Evolutionary conservation across 768 basidiomycete genomes (phyloP), one percentile per base, ranked within the genome.

Genomic region (Trametopsis cervina): DNA sequence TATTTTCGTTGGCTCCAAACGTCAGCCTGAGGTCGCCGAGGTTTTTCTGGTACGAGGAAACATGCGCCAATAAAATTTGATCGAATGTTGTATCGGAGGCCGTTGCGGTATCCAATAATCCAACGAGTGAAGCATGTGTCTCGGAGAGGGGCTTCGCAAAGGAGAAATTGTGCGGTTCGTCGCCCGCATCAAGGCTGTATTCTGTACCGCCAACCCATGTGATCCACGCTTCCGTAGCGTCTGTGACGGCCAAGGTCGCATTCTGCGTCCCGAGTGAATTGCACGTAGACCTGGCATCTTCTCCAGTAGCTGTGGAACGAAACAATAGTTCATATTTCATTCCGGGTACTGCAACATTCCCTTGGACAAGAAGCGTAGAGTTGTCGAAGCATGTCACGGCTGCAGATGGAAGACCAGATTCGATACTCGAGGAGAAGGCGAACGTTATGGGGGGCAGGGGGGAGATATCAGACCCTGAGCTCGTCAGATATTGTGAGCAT

Each of bases 131-230:
- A 33, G 52, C 54, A 57, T 83, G 80, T n/a, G n/a, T n/a, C n/a
- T n/a, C n/a, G 27, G 85, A 83, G 51, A 86, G 80, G 0, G 69
- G 46, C 4, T 84, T 83, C 24, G 66, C 60, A 72, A 89, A 89
- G 2, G 83, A 74, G 57, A 80, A 88, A 37, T 66, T 61, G 57
- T 71, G 71, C 12, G 71, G 70, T 3, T 65, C 67, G 52, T 77
- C 72, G 24, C 85, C 85, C 0, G 83, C 78, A 52, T 75, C 62
- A 62, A 79, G 76, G 51, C 77, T 68, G 59, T 81, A 88, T 40
- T 86, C 73, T 13, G 86, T 88, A 23, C 73, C 83, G n/a, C 84
- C 85, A 15, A 80, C 76, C 83, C 84, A 87, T 5, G 77, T 75
- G 54, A 86, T 63, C 81, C 78, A 84, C 0, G 79, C 70, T 49